These are phyloP conservation scores for Falciphora oryzae DNA, from an alignment of 2,329 filamentous ascomycete species.

Conservation along the genomic window DNA sequence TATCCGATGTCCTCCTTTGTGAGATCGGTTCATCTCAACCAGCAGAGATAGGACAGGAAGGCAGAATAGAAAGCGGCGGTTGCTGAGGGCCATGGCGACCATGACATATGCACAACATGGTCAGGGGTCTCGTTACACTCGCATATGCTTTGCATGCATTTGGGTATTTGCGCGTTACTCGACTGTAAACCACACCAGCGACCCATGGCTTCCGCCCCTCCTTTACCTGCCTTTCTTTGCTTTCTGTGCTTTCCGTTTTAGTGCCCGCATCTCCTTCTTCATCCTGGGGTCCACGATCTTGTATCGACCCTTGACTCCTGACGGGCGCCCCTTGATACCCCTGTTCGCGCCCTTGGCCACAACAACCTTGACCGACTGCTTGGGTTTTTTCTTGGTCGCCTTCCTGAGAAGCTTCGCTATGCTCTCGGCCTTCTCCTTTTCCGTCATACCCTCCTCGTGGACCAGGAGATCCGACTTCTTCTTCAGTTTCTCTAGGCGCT, in stretches of 20 bases:
- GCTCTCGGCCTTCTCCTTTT: slow-evolving; percentile 88
- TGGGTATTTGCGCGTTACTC: neutral
- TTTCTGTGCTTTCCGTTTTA: slow-evolving; percentile 74
- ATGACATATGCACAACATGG: neutral
- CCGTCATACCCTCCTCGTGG: slow-evolving; percentile 86
- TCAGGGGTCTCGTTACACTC: neutral
- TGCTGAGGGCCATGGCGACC: neutral
- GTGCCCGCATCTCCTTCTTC: slow-evolving; percentile 91
- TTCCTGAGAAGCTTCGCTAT: slow-evolving; percentile 78
- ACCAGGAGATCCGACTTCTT: slow-evolving; percentile 92
- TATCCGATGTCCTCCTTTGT: slow-evolving; percentile 57
- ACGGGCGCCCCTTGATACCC: slow-evolving; percentile 73
- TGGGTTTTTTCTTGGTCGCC: slow-evolving; percentile 81
- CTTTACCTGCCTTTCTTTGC: slow-evolving; percentile 40
- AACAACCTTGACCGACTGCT: slow-evolving; percentile 77
- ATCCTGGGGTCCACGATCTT: slow-evolving; percentile 93
- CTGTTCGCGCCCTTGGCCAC: slow-evolving; percentile 81
- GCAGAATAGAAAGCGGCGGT: neutral
- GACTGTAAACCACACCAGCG: neutral
- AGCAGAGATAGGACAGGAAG: neutral
- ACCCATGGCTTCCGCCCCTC: neutral
- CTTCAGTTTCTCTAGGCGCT: slow-evolving; percentile 86
- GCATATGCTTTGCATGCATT: neutral
- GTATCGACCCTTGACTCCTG: slow-evolving; percentile 91
- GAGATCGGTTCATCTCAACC: slow-evolving; percentile 24